phyloP scores from a whole-genome alignment of 75 land plant species.

The Chamaecyparis obtusa region DNA sequence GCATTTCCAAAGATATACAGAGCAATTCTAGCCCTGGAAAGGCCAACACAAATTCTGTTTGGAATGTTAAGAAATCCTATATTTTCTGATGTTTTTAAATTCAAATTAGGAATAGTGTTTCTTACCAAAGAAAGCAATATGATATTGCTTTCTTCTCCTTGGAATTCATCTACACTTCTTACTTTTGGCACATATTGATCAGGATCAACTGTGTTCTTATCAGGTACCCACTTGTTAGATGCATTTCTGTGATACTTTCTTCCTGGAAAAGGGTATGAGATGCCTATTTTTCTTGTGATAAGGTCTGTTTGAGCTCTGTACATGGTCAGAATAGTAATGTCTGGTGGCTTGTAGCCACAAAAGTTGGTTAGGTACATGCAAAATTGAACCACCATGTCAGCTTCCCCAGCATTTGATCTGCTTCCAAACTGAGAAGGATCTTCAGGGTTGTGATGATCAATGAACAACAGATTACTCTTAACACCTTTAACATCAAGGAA shows the following conservation, averaged over 20 bases:
- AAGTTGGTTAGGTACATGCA: conserved; percentile 20
- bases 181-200: conserved; percentile 14
- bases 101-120: conserved; percentile 3
- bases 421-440: neutral
- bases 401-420: conserved; percentile 9
- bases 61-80: conserved; percentile 26
- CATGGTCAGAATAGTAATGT: conserved; percentile 21
- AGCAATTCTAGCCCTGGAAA: conserved; percentile 33
- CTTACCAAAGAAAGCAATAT: conserved; percentile 27
- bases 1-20: conserved; percentile 35
- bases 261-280: neutral
- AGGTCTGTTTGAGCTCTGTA: conserved; percentile 9
- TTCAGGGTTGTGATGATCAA: conserved; percentile 17
- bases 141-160: conserved; percentile 31
- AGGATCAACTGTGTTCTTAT: neutral
- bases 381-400: conserved; percentile 17
- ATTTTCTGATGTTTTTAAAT: conserved; percentile 5
- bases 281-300: neutral
- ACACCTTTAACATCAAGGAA: conserved; percentile 18
- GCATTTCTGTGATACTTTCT: neutral
- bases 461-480: conserved; percentile 15
- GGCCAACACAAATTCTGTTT: conserved; percentile 33
- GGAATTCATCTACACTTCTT: conserved; percentile 32
- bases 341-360: conserved; percentile 11
- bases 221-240: neutral